Percentiles rank a stretch among this genome's conserved stretches.
These are phyloP conservation scores for Neurospora sp. DNA, from an alignment of 495 filamentous ascomycete genomes.

Conservation along the genomic window DNA sequence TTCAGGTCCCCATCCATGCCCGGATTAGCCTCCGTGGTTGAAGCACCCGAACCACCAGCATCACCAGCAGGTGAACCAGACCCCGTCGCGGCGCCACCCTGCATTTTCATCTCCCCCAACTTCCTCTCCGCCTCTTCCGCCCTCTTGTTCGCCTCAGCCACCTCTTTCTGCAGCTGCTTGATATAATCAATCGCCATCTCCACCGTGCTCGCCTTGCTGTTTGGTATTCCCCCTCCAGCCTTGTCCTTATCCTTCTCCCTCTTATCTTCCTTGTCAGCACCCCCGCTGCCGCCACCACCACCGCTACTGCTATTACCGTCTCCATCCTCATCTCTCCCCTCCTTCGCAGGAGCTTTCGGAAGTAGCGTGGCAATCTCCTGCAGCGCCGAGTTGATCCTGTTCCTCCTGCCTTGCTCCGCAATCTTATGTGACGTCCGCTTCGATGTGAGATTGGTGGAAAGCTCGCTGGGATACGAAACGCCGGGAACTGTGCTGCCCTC, in stretches of 20 bases:
- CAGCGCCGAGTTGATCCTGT: constrained; percentile 88
- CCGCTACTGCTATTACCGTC: constrained; percentile 29
- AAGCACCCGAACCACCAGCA: neutral
- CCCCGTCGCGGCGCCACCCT: neutral
- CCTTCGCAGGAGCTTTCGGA: constrained; percentile 39
- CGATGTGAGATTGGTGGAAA: constrained; percentile 86
- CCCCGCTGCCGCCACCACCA: neutral
- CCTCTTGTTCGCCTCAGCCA: constrained; percentile 55
- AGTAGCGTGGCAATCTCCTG: constrained; percentile 83
- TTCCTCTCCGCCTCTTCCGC: constrained; percentile 55
- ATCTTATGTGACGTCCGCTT: constrained; percentile 98
- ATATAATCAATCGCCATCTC: constrained; percentile 96
- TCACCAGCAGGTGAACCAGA: neutral
- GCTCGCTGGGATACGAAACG: constrained; percentile 78
- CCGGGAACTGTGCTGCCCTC: constrained; percentile 86
- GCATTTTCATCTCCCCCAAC: constrained; percentile 22
- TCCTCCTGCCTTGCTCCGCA: constrained; percentile 88
- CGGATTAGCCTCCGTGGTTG: neutral
- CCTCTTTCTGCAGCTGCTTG: constrained; percentile 65
- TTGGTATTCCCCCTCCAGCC: constrained; percentile 36
- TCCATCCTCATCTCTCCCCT: constrained; percentile 30
- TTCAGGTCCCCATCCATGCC: neutral
- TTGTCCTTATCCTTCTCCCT: constrained; percentile 29
- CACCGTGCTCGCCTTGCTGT: constrained; percentile 92
- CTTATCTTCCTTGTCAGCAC: constrained; percentile 14